Conservation (phyloP, 768 basidiomycete species). For the Cystofilobasidium capitatum region DNA sequence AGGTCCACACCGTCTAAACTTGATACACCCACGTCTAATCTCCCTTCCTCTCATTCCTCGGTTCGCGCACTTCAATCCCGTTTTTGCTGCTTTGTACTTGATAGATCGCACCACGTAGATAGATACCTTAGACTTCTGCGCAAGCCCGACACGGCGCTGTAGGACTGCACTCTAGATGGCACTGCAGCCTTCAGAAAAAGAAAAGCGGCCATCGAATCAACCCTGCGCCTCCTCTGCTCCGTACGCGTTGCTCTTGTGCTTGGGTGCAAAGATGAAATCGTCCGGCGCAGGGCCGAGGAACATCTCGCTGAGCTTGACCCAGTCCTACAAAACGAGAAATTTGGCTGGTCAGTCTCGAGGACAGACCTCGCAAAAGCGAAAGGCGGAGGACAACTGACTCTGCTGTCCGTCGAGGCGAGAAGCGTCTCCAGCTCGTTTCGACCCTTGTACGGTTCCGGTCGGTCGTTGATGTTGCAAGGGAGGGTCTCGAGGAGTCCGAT, state of each 20-base stretch:
- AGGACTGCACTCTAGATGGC: too few relatives aligned
- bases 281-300: conserved; percentile 82
- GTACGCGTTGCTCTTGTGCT: conserved; percentile 77
- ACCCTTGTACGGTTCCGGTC: conserved; percentile 76
- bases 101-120: too few relatives aligned
- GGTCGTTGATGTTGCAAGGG: conserved; percentile 76
- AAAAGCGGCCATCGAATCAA: too few relatives aligned
- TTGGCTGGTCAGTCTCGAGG: background rate
- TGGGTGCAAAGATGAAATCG: conserved; percentile 74
- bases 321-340: conserved; percentile 48
- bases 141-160: too few relatives aligned
- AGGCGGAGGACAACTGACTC: background rate
- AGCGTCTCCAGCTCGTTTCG: conserved; percentile 63
- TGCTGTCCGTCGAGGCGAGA: conserved; percentile 29
- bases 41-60: too few relatives aligned
- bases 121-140: too few relatives aligned
- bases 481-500: conserved; percentile 78
- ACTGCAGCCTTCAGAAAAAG: background rate
- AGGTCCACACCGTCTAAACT: background rate
- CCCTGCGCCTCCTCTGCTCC: conserved; percentile 38
- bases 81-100: too few relatives aligned
- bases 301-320: conserved; percentile 92
- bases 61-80: too few relatives aligned
- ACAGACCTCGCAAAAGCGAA: too few relatives aligned
- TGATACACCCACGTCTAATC: background rate